A percentile compares a stretch with the other conserved stretches of the same genome.
Conservation (phyloP, 306 rosid genomes). For the Castanea crenata region DNA sequence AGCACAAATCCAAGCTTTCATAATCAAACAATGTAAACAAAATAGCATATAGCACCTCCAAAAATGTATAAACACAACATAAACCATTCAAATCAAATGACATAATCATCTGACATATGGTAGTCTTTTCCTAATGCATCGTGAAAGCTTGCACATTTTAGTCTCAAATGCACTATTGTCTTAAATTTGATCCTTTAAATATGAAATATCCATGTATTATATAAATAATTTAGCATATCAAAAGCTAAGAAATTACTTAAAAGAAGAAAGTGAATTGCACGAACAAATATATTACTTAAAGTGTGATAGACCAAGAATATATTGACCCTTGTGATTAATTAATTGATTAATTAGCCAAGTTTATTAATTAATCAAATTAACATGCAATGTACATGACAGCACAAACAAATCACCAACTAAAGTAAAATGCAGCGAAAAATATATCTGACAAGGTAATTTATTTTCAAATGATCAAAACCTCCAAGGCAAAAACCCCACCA, state of each 20-base stretch:
- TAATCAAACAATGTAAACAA: neutral
- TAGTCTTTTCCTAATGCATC: constrained; percentile 2
- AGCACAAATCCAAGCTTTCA: no score
- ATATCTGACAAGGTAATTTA: no score
- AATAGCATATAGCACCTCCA: neutral
- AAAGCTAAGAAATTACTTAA: neutral
- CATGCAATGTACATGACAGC: no score
- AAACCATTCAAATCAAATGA: neutral
- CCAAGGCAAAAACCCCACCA: no score
- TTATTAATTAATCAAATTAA: no score
- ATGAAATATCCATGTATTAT: neutral
- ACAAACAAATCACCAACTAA: no score
- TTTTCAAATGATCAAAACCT: no score
- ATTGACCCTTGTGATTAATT: no score
- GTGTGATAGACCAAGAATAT: neutral
- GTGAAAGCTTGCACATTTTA: neutral
- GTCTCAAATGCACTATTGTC: neutral
- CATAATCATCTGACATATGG: neutral
- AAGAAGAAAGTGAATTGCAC: neutral
- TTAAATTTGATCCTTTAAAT: neutral
- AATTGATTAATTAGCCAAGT: no score
- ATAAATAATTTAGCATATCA: no score
- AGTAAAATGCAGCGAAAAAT: no score
- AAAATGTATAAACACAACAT: constrained; percentile 2
- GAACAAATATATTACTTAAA: neutral